These are phyloP conservation scores for Monilinia aucupariae DNA, from an alignment of 2,329 filamentous ascomycete genomes.

Conservation along the genomic window DNA sequence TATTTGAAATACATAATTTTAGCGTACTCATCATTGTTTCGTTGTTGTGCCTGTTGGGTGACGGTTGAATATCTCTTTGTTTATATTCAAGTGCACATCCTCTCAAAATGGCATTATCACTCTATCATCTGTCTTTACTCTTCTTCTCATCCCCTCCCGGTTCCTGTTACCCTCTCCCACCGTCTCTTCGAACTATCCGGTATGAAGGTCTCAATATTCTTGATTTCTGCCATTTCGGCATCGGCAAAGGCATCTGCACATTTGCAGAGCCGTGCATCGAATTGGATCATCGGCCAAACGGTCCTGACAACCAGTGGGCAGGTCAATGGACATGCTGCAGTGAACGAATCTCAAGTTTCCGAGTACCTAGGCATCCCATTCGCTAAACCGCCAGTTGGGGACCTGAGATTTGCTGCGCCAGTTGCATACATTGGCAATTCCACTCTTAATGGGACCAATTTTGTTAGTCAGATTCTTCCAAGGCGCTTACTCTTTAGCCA, in stretches of 20 bases:
- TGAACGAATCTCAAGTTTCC: slow-evolving; percentile 25
- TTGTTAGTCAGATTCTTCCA: slow-evolving; percentile 26
- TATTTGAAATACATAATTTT: too few species aligned
- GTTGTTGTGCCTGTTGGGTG: background rate
- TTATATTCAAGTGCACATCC: background rate
- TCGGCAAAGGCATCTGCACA: background rate
- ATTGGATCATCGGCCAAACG: slow-evolving; percentile 30
- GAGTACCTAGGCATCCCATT: slow-evolving; percentile 41
- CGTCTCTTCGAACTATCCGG: background rate
- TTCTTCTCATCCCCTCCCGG: background rate
- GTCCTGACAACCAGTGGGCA: slow-evolving; percentile 31
- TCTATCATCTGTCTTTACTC: too few species aligned
- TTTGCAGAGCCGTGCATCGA: slow-evolving; percentile 16
- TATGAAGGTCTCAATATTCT: slow-evolving; percentile 10
- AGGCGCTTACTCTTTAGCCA: background rate
- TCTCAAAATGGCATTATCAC: background rate
- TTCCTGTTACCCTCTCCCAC: background rate
- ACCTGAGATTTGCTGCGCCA: slow-evolving; percentile 36
- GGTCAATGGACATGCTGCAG: slow-evolving; percentile 29
- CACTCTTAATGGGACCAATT: slow-evolving; percentile 25
- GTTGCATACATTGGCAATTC: slow-evolving; percentile 22
- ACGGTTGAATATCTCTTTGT: background rate
- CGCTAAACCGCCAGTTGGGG: slow-evolving; percentile 37
- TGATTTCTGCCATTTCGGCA: slow-evolving; percentile 2
- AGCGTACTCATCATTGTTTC: too few species aligned